phyloP scores from a whole-genome alignment of 306 rosid species.

The Quercus robur region DNA sequence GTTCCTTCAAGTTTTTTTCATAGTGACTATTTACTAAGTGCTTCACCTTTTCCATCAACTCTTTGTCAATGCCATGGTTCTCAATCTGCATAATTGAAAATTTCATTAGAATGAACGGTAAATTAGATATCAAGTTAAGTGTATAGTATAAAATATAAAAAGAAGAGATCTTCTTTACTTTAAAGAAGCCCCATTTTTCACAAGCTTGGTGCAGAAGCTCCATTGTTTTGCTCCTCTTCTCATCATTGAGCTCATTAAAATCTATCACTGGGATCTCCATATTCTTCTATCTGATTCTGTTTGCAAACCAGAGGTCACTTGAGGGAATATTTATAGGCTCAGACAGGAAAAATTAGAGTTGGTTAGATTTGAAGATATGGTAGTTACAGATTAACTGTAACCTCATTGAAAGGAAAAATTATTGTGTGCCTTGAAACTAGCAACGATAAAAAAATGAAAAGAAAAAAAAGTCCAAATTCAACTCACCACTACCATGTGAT shows the following conservation, averaged over 20 bases:
- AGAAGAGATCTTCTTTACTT: slow-evolving; percentile 30
- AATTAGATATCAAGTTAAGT: background rate
- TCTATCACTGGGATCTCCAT: slow-evolving; percentile 74
- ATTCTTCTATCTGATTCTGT: slow-evolving; percentile 10
- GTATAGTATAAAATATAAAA: background rate
- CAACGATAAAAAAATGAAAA: background rate
- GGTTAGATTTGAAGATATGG: slow-evolving; percentile 16
- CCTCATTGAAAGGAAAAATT: slow-evolving; percentile 12
- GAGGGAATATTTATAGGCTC: slow-evolving; percentile 53
- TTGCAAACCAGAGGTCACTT: slow-evolving; percentile 26
- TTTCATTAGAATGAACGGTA: background rate
- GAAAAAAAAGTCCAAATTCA: slow-evolving; percentile 13
- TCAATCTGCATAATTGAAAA: slow-evolving; percentile 48
- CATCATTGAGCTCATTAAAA: slow-evolving; percentile 60
- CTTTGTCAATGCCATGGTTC: slow-evolving; percentile 67
- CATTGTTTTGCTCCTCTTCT: slow-evolving; percentile 53
- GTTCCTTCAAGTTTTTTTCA: slow-evolving; percentile 62
- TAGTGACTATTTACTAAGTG: slow-evolving; percentile 51
- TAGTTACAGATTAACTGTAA: slow-evolving; percentile 13
- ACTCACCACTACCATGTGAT: slow-evolving; percentile 24
- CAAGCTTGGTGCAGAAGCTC: slow-evolving; percentile 71
- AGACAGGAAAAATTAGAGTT: slow-evolving; percentile 8
- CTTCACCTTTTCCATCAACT: slow-evolving; percentile 77
- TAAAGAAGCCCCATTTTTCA: slow-evolving; percentile 72
- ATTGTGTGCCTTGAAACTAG: slow-evolving; percentile 15